These are phyloP conservation scores for Gamsiella multidivaricata DNA, from an alignment of 192 early-diverging fungal species.

Conservation along the genomic window DNA sequence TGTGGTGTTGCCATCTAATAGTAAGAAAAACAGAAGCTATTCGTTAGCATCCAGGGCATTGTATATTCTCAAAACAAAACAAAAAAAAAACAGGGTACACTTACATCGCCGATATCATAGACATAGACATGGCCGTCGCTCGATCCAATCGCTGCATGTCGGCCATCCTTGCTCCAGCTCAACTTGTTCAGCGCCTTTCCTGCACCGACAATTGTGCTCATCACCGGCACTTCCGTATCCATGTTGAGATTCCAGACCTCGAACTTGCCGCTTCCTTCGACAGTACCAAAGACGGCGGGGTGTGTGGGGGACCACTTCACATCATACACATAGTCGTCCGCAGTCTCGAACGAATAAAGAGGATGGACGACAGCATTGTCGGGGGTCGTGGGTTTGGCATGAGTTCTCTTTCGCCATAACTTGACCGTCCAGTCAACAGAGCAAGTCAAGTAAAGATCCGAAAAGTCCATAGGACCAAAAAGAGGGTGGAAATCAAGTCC, in stretches of 20 bases:
- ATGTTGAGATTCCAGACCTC: slow-evolving; percentile 94
- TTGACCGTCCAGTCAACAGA: slow-evolving; percentile 98
- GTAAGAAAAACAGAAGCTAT: neutral
- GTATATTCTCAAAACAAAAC: no score
- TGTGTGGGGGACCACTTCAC: slow-evolving; percentile 98
- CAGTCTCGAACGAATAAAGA: slow-evolving; percentile 89
- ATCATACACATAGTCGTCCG: slow-evolving; percentile 98
- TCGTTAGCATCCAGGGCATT: neutral
- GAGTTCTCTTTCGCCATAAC: slow-evolving; percentile 85
- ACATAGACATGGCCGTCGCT: slow-evolving; percentile 87
- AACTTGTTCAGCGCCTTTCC: slow-evolving; percentile 91
- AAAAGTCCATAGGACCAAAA: slow-evolving; percentile 82
- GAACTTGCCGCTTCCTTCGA: slow-evolving; percentile 91
- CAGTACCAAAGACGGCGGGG: slow-evolving; percentile 92
- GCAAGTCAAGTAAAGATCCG: slow-evolving; percentile 91
- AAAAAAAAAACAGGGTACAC: no score
- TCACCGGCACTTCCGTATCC: slow-evolving; percentile 80
- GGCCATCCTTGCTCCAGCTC: slow-evolving; percentile 93
- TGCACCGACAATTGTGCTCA: slow-evolving; percentile 66
- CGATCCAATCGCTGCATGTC: slow-evolving; percentile 81
- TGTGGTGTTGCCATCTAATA: slow-evolving; percentile 60
- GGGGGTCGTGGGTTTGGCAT: slow-evolving; percentile 62
- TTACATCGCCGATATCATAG: slow-evolving; percentile 94
- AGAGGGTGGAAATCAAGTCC: slow-evolving; percentile 92
- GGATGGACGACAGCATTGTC: slow-evolving; percentile 65